phyloP scores from a whole-genome alignment of 768 basidiomycete genomes.

The Strobilomyces echinocephalus region DNA sequence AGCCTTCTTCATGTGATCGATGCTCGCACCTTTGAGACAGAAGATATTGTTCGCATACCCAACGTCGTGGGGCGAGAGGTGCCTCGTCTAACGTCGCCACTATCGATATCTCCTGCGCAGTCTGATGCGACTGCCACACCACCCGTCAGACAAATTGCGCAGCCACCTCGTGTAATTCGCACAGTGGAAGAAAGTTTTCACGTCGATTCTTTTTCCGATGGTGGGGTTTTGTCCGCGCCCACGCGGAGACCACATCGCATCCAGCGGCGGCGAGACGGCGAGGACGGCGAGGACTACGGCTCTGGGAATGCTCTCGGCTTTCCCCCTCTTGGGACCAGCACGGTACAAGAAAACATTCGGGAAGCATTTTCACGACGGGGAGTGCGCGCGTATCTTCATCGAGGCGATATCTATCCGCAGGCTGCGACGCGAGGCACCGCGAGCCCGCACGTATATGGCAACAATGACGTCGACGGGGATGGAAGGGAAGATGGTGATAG shows the following conservation, averaged over 20 bases:
- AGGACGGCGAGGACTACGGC: conserved; percentile 30
- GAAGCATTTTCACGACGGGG: conserved; percentile 50
- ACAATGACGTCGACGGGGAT: conserved; percentile 23
- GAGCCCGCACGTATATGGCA: conserved; percentile 11
- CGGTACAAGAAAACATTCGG: conserved; percentile 54
- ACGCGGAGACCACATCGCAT: conserved; percentile 23
- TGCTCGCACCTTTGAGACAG: conserved; percentile 78
- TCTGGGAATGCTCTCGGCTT: conserved; percentile 52
- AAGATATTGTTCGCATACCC: conserved; percentile 63
- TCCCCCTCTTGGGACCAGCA: conserved; percentile 50
- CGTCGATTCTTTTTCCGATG: conserved; percentile 17
- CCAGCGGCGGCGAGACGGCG: conserved; percentile 18
- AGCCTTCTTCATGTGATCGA: conserved; percentile 80
- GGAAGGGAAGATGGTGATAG: conserved; percentile 37
- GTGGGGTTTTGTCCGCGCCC: conserved; percentile 10
- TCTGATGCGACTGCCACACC: conserved; percentile 13
- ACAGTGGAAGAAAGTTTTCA: conserved; percentile 58
- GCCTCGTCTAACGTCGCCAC: conserved; percentile 10
- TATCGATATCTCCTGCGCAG: conserved; percentile 7
- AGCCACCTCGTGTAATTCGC: conserved; percentile 37
- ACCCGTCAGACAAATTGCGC: conserved; percentile 14
- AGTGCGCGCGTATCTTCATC: conserved; percentile 33
- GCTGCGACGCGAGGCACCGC: conserved; percentile 13
- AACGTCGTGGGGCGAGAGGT: conserved; percentile 25
- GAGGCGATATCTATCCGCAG: conserved; percentile 23